Evolutionary conservation across 371 early-diverging fungal species (phyloP), one percentile per base, ranked within the genome.

Genomic region (Apophysomyces trapeziformis): DNA sequence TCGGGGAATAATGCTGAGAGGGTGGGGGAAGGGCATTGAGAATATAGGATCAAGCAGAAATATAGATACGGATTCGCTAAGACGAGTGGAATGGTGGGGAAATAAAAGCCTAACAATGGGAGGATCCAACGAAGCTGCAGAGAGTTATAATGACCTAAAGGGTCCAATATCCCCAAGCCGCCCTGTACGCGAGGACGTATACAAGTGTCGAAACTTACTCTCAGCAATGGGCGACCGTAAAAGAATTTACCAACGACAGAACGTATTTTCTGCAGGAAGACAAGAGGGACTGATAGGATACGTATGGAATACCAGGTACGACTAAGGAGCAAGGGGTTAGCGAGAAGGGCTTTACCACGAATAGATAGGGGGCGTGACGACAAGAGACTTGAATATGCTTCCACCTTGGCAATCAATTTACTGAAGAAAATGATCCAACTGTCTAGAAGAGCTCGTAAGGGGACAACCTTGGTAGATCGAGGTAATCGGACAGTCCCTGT

Each of bases 391-490:
- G 41, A 9, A 41, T 41, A 12, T 7, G 7, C 12, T 41, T 41
- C 41, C 41, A 41, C 41, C 12, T 41, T 41, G 41, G 41, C 21
- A 21, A 21, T 21, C 21, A 21, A 21, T 21, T 21, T 21, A 21
- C 21, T 21, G 21, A 21, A 21, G 21, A 21, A 21, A 21, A 21
- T 21, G 21, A 21, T 21, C 21, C 21, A 21, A 21, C 21, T 21
- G 21, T 21, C 21, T 21, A 21, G 21, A 21, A 21, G 21, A 21
- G 21, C 21, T 21, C 21, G 50, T 38, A 9, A 69, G 38, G 0
- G 73, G 71, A 45, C 61, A 76, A 0, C 77, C 77, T 0, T 73
- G 58, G 58, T 73, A 71, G 0, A 26, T 26, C 7, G 41, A 7
- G 7, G 12, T 12, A 12, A 12, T 41, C 41, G 7, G 41, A 41